A percentile compares a stretch with the other conserved stretches of the same genome.
phyloP scores from a whole-genome alignment of 306 rosid genomes.

The Acacia melanoxylon region DNA sequence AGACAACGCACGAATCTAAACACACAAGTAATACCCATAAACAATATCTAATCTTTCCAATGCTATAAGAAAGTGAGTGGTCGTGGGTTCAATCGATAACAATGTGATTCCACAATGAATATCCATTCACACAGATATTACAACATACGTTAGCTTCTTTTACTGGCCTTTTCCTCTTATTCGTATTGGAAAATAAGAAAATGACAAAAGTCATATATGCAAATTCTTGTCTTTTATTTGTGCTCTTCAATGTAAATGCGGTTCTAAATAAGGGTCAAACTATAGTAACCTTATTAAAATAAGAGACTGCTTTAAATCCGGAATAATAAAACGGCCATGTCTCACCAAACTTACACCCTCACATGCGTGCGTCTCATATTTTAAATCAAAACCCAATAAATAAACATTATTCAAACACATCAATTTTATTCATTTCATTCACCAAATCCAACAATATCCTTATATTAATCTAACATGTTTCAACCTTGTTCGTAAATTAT shows the following conservation, averaged over 20 bases:
- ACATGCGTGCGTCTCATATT: background rate
- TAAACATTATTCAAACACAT: background rate
- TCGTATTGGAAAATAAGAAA: background rate
- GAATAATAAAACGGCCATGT: constrained; percentile 26
- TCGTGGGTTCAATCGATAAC: too few species aligned
- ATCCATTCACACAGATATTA: too few species aligned
- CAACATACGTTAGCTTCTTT: too few species aligned
- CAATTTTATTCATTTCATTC: background rate
- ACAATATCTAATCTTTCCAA: too few species aligned
- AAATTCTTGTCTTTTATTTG: background rate
- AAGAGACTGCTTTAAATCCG: constrained; percentile 27
- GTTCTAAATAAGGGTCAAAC: background rate
- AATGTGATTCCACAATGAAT: too few species aligned
- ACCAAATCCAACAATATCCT: background rate
- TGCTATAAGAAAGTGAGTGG: too few species aligned
- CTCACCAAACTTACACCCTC: background rate
- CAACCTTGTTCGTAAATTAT: background rate
- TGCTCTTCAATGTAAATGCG: background rate
- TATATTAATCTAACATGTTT: background rate
- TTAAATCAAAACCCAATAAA: background rate
- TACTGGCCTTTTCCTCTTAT: background rate
- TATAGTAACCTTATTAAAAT: background rate
- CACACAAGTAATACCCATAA: background rate
- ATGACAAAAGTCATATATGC: background rate
- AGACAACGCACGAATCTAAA: background rate